Conservation (phyloP, 2,329 filamentous ascomycete genomes). For the Botryosphaeria dothidea region DNA sequence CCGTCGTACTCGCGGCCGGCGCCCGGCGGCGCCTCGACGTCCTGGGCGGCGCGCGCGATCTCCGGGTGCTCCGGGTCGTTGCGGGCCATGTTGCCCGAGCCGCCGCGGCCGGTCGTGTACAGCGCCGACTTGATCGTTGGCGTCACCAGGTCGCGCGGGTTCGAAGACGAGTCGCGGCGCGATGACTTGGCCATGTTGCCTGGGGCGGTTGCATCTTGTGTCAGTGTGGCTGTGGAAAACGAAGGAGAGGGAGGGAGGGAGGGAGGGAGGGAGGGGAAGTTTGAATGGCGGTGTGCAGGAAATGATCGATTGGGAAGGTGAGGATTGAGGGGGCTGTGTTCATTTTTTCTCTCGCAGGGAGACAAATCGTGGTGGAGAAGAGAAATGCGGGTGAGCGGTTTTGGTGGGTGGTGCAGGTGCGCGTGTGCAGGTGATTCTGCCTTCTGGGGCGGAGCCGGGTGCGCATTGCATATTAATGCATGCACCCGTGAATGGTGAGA, state of each 20-base stretch:
- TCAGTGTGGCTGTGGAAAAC: not conserved
- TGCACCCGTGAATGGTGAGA: not conserved
- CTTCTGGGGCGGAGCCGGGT: not conserved
- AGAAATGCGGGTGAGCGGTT: not conserved
- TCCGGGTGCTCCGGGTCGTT: conserved; percentile 66
- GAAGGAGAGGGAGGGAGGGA: not conserved
- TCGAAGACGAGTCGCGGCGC: conserved; percentile 27
- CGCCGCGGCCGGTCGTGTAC: conserved; percentile 88
- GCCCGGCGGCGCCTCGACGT: conserved; percentile 62
- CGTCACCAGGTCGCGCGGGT: conserved; percentile 67
- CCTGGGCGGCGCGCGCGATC: conserved; percentile 76
- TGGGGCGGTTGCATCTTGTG: conserved; percentile 23
- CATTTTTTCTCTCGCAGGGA: not conserved
- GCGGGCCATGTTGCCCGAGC: conserved; percentile 84
- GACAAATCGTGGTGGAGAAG: not conserved
- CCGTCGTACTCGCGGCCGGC: conserved; percentile 55
- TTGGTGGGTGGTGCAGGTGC: not conserved
- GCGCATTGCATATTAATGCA: not conserved
- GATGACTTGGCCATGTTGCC: conserved; percentile 50
- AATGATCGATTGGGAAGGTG: not conserved
- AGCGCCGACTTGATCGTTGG: conserved; percentile 80
- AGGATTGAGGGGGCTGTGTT: not conserved
- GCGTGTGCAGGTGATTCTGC: not conserved
- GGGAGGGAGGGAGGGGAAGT: not conserved
- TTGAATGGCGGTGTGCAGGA: not conserved